phyloP scores from a whole-genome alignment of 2,329 filamentous ascomycete genomes.

The Ophiostoma triangulosporum region DNA sequence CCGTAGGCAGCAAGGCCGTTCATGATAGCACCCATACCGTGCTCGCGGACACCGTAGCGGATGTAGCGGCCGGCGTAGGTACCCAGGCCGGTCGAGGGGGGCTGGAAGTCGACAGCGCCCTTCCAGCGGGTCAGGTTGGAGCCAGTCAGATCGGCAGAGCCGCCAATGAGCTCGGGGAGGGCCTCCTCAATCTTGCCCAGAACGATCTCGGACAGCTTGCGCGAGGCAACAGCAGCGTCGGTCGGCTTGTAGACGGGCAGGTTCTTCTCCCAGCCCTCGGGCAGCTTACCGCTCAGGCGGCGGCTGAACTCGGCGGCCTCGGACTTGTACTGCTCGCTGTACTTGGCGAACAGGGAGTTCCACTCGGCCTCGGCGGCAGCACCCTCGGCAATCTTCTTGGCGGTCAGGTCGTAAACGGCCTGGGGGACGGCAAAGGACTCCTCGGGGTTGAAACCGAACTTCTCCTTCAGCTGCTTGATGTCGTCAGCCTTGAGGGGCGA shows the following conservation, averaged over 20 bases:
- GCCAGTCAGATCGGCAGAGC: conserved; percentile 93
- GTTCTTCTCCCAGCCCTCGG: conserved; percentile 90
- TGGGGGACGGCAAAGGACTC: conserved; percentile 88
- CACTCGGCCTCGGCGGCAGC: conserved; percentile 86
- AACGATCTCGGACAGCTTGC: conserved; percentile 92
- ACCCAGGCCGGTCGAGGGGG: conserved; percentile 70
- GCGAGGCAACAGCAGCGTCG: conserved; percentile 75
- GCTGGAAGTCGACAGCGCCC: conserved; percentile 93
- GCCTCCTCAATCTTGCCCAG: conserved; percentile 73
- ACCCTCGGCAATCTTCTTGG: conserved; percentile 73
- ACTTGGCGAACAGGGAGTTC: conserved; percentile 87
- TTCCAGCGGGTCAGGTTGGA: conserved; percentile 99
- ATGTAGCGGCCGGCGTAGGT: conserved; percentile 80
- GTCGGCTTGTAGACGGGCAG: conserved; percentile 81
- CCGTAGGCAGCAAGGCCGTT: conserved; percentile 95
- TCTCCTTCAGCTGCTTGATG: conserved; percentile 81
- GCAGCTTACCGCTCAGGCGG: conserved; percentile 69
- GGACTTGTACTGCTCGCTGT: conserved; percentile 60
- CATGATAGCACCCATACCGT: conserved; percentile 84
- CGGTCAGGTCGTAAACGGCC: conserved; percentile 83
- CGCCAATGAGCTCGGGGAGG: conserved; percentile 84
- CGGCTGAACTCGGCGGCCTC: conserved; percentile 72
- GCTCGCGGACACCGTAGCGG: conserved; percentile 84
- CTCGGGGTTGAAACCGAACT: conserved; percentile 92
- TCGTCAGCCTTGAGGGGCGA: conserved; percentile 92